phyloP scores from a whole-genome alignment of 306 rosid species.

The Luffa acutangula region DNA sequence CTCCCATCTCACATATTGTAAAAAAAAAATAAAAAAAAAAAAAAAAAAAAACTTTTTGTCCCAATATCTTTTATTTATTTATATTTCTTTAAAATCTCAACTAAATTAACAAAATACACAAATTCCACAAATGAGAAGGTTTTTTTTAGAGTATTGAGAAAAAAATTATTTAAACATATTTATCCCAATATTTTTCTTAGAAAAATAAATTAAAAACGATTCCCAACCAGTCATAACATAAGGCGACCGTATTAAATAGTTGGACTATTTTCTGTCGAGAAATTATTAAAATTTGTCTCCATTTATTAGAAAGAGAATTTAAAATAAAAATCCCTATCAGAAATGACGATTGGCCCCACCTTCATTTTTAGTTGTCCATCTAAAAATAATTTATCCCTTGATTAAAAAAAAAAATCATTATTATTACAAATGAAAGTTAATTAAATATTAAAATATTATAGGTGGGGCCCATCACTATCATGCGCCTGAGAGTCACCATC shows the following conservation, averaged over 20 bases:
- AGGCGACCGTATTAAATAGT: not conserved
- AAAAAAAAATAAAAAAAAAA: too few relatives aligned
- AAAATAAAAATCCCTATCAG: not conserved
- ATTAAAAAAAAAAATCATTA: not conserved
- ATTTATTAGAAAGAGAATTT: constrained; percentile 3
- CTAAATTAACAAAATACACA: too few relatives aligned
- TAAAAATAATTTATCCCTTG: not conserved
- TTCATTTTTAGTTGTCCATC: not conserved
- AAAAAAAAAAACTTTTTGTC: too few relatives aligned
- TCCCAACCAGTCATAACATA: not conserved
- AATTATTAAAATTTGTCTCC: constrained; percentile 1
- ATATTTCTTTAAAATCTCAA: too few relatives aligned
- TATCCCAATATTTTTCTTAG: not conserved
- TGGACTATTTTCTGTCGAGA: not conserved
- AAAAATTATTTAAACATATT: too few relatives aligned
- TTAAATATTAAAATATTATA: not conserved
- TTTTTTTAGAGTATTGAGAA: not conserved
- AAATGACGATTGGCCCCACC: not conserved
- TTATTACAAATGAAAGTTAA: not conserved
- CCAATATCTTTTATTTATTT: too few relatives aligned
- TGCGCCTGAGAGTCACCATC: constrained; percentile 6
- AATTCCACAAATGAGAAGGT: not conserved
- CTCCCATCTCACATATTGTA: too few relatives aligned
- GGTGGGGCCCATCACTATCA: constrained; percentile 4
- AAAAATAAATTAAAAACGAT: not conserved